Percentiles rank a stretch among this genome's conserved stretches.
Evolutionary conservation across 345 rosid species (phyloP).

Genomic region (Salix dunnii): DNA sequence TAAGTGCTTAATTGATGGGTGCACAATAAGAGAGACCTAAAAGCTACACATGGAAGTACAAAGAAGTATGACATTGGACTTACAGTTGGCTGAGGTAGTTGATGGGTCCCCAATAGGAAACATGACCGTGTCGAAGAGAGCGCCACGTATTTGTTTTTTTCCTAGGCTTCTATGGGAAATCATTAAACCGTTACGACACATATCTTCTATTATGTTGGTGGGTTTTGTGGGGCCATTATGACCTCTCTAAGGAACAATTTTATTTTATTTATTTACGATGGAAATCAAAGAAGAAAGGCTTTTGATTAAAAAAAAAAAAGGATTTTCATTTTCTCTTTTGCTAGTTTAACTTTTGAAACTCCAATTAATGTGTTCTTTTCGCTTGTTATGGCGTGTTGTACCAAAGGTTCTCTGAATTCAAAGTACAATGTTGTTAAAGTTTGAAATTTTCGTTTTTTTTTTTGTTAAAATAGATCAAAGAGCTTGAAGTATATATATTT

Average conservation of each 20-base stretch:
- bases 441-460: no score
- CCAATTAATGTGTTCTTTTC: no score
- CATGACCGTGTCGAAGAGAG: constrained; percentile 25
- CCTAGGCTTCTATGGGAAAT: constrained; percentile 12
- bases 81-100: constrained; percentile 41
- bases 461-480: no score
- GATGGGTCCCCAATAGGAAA: constrained; percentile 10
- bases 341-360: no score
- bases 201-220: constrained; percentile 9
- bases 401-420: no score
- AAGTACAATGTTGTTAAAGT: no score
- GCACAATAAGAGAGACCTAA: constrained; percentile 3
- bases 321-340: no score
- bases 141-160: neutral
- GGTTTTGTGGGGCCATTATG: constrained; percentile 11
- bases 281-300: constrained; percentile 9
- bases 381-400: no score
- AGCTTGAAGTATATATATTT: no score
- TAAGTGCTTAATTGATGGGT: neutral
- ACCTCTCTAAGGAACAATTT: neutral
- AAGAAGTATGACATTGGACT: constrained; percentile 34
- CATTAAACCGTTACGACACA: constrained; percentile 29
- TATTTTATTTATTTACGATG: neutral
- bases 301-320: no score
- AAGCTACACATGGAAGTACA: constrained; percentile 25